Conservation (phyloP, 2,329 filamentous ascomycete genomes). For the Dactylonectria estremocensis region DNA sequence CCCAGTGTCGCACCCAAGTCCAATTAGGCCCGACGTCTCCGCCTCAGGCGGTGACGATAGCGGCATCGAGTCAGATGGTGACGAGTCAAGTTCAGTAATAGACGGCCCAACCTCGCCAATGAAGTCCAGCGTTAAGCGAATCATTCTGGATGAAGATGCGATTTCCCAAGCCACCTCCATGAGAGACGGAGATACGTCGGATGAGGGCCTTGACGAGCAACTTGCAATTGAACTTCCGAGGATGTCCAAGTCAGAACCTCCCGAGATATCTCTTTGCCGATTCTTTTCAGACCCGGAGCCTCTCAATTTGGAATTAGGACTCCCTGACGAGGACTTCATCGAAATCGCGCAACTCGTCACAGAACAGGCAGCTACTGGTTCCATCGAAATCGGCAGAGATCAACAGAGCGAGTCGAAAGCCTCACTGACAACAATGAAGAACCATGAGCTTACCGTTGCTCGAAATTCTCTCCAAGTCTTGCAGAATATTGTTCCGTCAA, state of each 20-base stretch:
- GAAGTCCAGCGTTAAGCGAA: constrained; percentile 63
- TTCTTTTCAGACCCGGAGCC: constrained; percentile 75
- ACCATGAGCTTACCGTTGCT: constrained; percentile 60
- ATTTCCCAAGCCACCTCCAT: constrained; percentile 67
- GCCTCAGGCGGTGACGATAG: constrained; percentile 64
- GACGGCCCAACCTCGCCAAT: constrained; percentile 66
- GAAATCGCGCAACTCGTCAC: constrained; percentile 80
- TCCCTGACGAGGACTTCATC: constrained; percentile 73
- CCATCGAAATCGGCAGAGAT: constrained; percentile 54
- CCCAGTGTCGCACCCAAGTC: constrained; percentile 50
- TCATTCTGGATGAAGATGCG: constrained; percentile 65
- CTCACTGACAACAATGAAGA: constrained; percentile 52
- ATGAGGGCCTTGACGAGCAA: constrained; percentile 62
- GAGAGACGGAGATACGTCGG: constrained; percentile 63
- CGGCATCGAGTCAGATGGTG: constrained; percentile 70
- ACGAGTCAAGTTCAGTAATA: constrained; percentile 66
- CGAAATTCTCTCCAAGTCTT: constrained; percentile 66
- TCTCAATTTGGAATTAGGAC: constrained; percentile 59
- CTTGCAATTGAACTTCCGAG: constrained; percentile 65
- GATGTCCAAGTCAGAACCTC: constrained; percentile 63
- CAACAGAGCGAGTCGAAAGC: constrained; percentile 36
- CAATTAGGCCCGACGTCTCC: constrained; percentile 55
- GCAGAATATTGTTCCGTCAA: constrained; percentile 60
- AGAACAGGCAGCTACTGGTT: constrained; percentile 75
- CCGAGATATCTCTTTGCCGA: constrained; percentile 66